These are phyloP conservation scores for Diospyros lotus DNA, from an alignment of 148 eudicot genomes.

Conservation along the genomic window DNA sequence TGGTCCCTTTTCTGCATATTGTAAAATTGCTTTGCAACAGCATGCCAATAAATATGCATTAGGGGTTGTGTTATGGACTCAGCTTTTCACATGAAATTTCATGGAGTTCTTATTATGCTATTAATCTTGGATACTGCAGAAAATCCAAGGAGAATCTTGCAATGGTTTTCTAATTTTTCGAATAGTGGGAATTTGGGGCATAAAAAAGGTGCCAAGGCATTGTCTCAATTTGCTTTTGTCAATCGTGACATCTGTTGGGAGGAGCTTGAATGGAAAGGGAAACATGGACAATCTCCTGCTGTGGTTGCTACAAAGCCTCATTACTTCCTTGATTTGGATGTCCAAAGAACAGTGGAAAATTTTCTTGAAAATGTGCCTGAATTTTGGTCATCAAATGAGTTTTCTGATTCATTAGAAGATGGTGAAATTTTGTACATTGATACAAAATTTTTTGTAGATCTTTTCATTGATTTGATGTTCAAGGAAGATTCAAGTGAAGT, in stretches of 20 bases:
- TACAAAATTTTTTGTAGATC: conserved; percentile 52
- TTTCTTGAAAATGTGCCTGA: conserved; percentile 86
- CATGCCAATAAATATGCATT: neutral
- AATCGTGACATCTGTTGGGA: conserved; percentile 97
- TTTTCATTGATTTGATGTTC: conserved; percentile 68
- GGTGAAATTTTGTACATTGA: conserved; percentile 77
- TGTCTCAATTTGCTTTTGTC: conserved; percentile 84
- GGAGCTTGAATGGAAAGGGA: conserved; percentile 97
- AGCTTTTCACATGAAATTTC: neutral
- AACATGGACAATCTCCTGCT: conserved; percentile 98
- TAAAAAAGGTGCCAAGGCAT: conserved; percentile 81
- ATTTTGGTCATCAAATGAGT: conserved; percentile 91
- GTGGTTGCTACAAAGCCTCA: conserved; percentile 99
- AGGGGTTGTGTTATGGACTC: neutral
- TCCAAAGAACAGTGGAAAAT: conserved; percentile 75
- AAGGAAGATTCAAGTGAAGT: conserved; percentile 59
- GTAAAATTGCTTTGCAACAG: neutral
- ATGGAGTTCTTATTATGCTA: conserved; percentile 17
- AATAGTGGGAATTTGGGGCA: conserved; percentile 49
- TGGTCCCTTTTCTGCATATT: neutral
- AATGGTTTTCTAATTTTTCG: conserved; percentile 84
- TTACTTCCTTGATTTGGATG: conserved; percentile 95
- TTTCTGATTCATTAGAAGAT: conserved; percentile 72
- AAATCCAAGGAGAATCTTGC: conserved; percentile 66
- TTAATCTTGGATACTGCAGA: conserved; percentile 46